Base-by-base conservation (phyloP, 345 rosid genomes). In the Theobroma cacao region DNA sequence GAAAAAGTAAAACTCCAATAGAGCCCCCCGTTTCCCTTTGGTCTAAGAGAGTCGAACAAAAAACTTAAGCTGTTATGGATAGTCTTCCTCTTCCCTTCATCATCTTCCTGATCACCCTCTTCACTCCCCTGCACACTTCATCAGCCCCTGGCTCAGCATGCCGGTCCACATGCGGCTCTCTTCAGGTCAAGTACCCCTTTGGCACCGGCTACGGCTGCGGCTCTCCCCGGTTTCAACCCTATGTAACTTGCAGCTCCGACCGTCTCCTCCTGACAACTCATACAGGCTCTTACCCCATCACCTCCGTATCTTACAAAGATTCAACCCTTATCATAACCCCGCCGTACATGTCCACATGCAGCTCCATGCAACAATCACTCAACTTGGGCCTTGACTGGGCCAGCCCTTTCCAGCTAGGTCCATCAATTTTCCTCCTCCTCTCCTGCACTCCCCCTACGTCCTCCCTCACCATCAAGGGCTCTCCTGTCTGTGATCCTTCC, bases 161-260 rank as follows among this genome's bases (percentile, higher is more conserved):
- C 78, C 74, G 43, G 26, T 41, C 76, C 66, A 64, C 78, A 5
- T 88, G 91, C 18, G 91, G 91, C 74, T 80, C 84, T 6, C 58
- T 88, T 33, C 64, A 67, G 5, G 33, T 88, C 74, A 83, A 84
- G 88, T 88, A 88, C 85, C 91, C 91, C 0, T 86, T 88, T 0
- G 91, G 91, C 76, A 79, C 83, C 0, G 83, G 79, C 79, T 15
- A n/a, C 40, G 91, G 91, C 30, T 88, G 91, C 31, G 91, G 91
- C 75, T 86, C 91, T 0, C 85, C 87, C 1, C 80, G 88, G 13
- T 83, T 88, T 69, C 15, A 78, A 66, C 87, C 87, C 34, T 84
- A 83, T 47, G 82, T 88, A 43, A 41, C 85, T 10, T 88, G 91
- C 75, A 17, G 68, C 40, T 56, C 78, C 10, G 75, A 83, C 61